Evolutionary conservation across 257 asterid species (phyloP).

Genomic region (Solanum chaucha): DNA sequence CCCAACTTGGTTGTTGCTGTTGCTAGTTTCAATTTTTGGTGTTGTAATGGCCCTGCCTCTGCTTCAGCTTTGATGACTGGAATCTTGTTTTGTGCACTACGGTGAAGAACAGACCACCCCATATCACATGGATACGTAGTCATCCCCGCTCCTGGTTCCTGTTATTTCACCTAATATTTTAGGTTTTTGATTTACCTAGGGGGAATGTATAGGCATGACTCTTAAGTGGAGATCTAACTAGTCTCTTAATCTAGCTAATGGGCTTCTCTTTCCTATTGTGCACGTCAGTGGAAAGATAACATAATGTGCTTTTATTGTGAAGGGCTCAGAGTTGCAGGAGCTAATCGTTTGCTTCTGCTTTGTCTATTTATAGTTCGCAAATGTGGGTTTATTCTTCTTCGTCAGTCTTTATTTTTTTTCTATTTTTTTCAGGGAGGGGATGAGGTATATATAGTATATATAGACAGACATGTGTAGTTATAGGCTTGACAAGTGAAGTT

Average conservation of each 20-base stretch:
- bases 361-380: not conserved
- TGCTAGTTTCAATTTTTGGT: slow-evolving; percentile 61
- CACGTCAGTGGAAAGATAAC: not conserved
- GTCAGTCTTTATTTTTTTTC: accelerated
- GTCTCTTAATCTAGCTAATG: not conserved
- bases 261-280: not conserved
- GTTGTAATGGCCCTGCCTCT: slow-evolving; percentile 88
- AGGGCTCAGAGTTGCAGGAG: not conserved
- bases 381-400: not conserved
- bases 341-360: not conserved
- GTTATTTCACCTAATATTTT: not conserved
- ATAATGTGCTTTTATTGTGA: not conserved
- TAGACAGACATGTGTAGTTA: not conserved
- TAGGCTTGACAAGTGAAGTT: not conserved
- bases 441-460: not conserved
- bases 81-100: not conserved
- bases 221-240: not conserved
- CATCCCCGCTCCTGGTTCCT: not conserved
- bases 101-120: not conserved
- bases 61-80: slow-evolving; percentile 48
- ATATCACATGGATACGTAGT: not conserved
- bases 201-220: not conserved
- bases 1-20: slow-evolving; percentile 64
- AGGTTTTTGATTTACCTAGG: not conserved
- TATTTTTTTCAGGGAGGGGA: not conserved